These are phyloP conservation scores for Asterella californica DNA, from an alignment of 225 moss, liverwort and hornwort genomes.

Conservation along the genomic window DNA sequence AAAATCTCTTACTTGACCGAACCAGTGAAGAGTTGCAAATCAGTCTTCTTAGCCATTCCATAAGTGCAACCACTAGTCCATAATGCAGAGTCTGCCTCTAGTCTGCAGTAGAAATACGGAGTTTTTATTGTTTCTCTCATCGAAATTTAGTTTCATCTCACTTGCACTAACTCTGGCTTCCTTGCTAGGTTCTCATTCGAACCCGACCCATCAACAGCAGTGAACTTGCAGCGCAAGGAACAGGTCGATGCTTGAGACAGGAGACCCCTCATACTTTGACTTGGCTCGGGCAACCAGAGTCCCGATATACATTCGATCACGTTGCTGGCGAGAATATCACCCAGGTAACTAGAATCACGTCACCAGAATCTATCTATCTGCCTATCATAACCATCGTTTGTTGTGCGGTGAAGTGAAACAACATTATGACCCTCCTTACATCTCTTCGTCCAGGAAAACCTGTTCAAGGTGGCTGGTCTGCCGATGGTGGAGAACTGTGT, in stretches of 20 bases:
- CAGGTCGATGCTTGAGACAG: slow-evolving; percentile 71
- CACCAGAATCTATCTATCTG: background rate
- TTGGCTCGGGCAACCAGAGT: slow-evolving; percentile 92
- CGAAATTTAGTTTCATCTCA: background rate
- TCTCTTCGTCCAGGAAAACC: slow-evolving; percentile 52
- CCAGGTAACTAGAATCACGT: slow-evolving; percentile 48
- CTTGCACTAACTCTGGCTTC: no score
- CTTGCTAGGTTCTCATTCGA: slow-evolving; percentile 74
- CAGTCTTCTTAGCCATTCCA: no score
- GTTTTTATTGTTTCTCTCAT: background rate
- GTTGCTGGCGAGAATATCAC: slow-evolving; percentile 84
- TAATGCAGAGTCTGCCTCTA: background rate
- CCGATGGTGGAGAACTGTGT: slow-evolving; percentile 99
- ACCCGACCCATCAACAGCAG: slow-evolving; percentile 73
- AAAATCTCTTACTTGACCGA: no score
- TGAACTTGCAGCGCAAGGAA: slow-evolving; percentile 68
- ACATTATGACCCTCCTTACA: background rate
- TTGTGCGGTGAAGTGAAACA: no score
- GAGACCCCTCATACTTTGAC: slow-evolving; percentile 79
- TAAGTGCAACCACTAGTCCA: no score
- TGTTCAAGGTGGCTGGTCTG: slow-evolving; percentile 82
- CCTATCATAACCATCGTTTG: background rate
- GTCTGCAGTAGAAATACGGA: background rate
- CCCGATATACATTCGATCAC: slow-evolving; percentile 97
- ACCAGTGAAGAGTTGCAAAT: no score